A percentile compares a stretch with the other conserved stretches of the same genome.
These are phyloP conservation scores for Oemleria cerasiformis DNA, from an alignment of 306 rosid genomes.

Conservation along the genomic window DNA sequence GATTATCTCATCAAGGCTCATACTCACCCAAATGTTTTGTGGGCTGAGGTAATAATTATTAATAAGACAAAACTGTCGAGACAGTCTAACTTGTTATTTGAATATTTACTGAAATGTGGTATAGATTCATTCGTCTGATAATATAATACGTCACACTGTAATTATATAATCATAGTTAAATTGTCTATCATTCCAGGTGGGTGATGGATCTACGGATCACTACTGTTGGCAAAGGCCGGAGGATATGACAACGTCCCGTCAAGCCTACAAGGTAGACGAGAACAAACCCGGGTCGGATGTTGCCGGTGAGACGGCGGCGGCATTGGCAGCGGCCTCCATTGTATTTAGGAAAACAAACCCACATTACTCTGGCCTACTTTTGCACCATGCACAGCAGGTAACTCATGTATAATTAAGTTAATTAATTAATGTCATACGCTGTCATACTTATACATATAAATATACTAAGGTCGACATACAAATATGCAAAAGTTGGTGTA, in stretches of 20 bases:
- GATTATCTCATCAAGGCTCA: constrained; percentile 90
- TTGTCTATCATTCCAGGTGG: constrained; percentile 47
- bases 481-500: constrained; percentile 7
- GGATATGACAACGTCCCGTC: constrained; percentile 82
- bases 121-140: neutral
- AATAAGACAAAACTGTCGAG: neutral
- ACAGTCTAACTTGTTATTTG: neutral
- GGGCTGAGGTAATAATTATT: constrained; percentile 53
- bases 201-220: constrained; percentile 81
- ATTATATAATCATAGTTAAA: neutral
- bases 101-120: neutral
- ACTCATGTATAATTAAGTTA: neutral
- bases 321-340: constrained; percentile 72
- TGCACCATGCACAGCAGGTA: constrained; percentile 81
- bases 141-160: neutral
- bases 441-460: neutral
- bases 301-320: constrained; percentile 72
- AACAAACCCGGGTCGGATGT: constrained; percentile 71
- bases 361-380: constrained; percentile 66
- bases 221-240: constrained; percentile 95
- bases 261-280: constrained; percentile 57
- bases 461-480: neutral
- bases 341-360: constrained; percentile 69
- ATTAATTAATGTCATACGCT: constrained; percentile 10
- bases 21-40: constrained; percentile 60